Conservation (phyloP, 2,329 filamentous ascomycete species). For the Alternaria conjuncta region DNA sequence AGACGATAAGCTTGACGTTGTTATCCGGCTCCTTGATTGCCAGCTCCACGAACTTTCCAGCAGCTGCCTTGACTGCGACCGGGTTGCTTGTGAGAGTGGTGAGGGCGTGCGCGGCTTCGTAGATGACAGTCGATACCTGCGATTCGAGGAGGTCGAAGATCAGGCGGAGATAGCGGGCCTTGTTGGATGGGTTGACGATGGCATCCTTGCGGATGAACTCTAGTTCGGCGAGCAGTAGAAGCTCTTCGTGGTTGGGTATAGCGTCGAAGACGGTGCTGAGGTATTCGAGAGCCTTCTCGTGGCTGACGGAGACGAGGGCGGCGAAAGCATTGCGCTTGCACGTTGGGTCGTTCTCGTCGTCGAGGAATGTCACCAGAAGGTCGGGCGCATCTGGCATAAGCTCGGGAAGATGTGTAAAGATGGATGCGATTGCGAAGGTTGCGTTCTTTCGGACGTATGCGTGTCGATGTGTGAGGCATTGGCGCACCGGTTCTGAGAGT, state of each 20-base stretch:
- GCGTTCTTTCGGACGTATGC: constrained; percentile 98
- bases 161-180: constrained; percentile 89
- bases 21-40: constrained; percentile 98
- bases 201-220: constrained; percentile 99
- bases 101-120: constrained; percentile 94
- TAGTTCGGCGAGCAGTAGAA: constrained; percentile 89
- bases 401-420: constrained; percentile 86
- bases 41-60: constrained; percentile 93
- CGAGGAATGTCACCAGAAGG: constrained; percentile 86
- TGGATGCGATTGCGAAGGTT: constrained; percentile 91
- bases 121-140: constrained; percentile 90
- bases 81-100: constrained; percentile 95
- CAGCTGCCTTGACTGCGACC: constrained; percentile 95
- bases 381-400: constrained; percentile 96
- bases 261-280: constrained; percentile 89
- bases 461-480: constrained; percentile 93
- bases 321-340: constrained; percentile 99
- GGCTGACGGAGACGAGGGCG: constrained; percentile 86
- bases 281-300: constrained; percentile 89
- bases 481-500: constrained; percentile 73
- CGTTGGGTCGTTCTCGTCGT: constrained; percentile 88
- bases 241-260: constrained; percentile 91
- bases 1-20: constrained; percentile 97
- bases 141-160: constrained; percentile 98
- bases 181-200: constrained; percentile 92